phyloP scores from a whole-genome alignment of 345 rosid genomes.

The Cardamine occulta region DNA sequence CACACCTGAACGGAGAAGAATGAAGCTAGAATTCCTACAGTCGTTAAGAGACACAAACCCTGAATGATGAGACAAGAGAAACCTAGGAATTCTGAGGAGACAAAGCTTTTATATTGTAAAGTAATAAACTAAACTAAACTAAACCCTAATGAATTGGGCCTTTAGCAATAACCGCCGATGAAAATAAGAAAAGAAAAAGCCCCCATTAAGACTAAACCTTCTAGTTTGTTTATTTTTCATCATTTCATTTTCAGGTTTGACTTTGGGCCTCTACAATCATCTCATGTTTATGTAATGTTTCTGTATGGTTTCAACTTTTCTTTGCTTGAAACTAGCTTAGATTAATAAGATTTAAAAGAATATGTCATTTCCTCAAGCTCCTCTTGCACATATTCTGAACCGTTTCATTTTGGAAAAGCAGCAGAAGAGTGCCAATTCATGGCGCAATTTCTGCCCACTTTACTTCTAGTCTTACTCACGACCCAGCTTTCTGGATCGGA shows the following conservation, averaged over 20 bases:
- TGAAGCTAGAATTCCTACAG: constrained; percentile 11
- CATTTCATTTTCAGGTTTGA: constrained; percentile 38
- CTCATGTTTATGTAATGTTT: background rate
- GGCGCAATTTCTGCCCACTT: constrained; percentile 36
- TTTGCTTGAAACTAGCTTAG: constrained; percentile 24
- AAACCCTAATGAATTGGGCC: constrained; percentile 38
- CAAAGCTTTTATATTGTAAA: constrained; percentile 19
- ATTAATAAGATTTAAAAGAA: background rate
- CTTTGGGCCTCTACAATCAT: constrained; percentile 10
- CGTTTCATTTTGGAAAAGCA: constrained; percentile 5
- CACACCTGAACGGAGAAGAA: background rate
- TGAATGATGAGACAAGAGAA: constrained; percentile 30
- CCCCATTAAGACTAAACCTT: background rate
- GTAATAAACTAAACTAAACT: background rate
- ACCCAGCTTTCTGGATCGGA: constrained; percentile 43
- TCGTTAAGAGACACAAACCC: constrained; percentile 22
- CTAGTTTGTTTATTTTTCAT: background rate
- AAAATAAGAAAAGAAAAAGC: background rate
- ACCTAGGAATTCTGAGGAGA: constrained; percentile 24
- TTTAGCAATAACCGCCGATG: background rate
- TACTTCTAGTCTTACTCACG: constrained; percentile 34
- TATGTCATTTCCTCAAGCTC: constrained; percentile 7
- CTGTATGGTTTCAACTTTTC: background rate
- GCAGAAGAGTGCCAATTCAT: constrained; percentile 34
- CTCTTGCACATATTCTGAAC: constrained; percentile 1